These are phyloP conservation scores for Geotrichum klebahnii DNA, from an alignment of 1,139 yeast species.

Conservation along the genomic window DNA sequence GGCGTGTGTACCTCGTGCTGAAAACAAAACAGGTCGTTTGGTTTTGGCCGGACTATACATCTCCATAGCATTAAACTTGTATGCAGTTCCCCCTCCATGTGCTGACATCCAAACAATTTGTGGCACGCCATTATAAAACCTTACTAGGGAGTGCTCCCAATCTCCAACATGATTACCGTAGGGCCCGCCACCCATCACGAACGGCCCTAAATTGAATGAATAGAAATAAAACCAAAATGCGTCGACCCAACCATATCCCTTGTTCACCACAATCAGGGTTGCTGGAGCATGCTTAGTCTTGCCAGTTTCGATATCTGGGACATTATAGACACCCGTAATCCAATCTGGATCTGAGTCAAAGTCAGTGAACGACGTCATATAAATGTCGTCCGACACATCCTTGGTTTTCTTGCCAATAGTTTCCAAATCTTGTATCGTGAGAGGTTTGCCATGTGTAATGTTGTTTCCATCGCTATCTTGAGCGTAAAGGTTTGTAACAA, in stretches of 20 bases:
- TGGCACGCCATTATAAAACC: slow-evolving; percentile 79
- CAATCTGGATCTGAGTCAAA: slow-evolving; percentile 76
- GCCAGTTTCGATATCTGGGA: slow-evolving; percentile 71
- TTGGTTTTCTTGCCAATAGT: slow-evolving; percentile 17
- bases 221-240: slow-evolving; percentile 96
- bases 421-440: slow-evolving; percentile 27
- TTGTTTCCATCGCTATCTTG: slow-evolving; percentile 28
- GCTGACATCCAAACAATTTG: slow-evolving; percentile 97
- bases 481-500: slow-evolving; percentile 55
- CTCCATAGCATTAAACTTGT: slow-evolving; percentile 68
- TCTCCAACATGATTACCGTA: slow-evolving; percentile 96
- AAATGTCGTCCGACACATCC: slow-evolving; percentile 39
- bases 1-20: slow-evolving; percentile 96
- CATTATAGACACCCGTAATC: slow-evolving; percentile 69
- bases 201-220: slow-evolving; percentile 91
- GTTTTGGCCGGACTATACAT: slow-evolving; percentile 40
- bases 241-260: slow-evolving; percentile 89
- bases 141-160: slow-evolving; percentile 92
- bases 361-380: slow-evolving; percentile 63
- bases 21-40: slow-evolving; percentile 68
- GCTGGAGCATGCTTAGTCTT: slow-evolving; percentile 74
- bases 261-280: slow-evolving; percentile 74
- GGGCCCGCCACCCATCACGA: slow-evolving; percentile 96
- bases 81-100: slow-evolving; percentile 96
- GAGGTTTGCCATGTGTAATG: slow-evolving; percentile 31